Evolutionary conservation across 805 yeast genomes (phyloP), one percentile per base, ranked within the genome.

Genomic region (Kazachstania kunashirensis): DNA sequence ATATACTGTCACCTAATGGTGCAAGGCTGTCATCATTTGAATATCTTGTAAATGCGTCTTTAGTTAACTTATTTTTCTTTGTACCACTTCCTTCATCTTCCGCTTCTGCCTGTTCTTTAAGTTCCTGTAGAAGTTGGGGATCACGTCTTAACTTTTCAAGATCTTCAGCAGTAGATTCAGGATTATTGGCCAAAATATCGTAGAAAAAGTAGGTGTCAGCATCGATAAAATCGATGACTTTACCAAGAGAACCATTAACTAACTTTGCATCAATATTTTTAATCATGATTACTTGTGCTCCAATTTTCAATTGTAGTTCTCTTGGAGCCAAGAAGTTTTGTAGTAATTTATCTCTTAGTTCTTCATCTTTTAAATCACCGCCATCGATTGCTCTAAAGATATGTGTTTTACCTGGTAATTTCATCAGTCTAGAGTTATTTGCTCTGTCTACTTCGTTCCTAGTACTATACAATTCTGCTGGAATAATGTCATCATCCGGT

Each of bases 261-360:
- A 83, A 62, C 0, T 75, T 68, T 20, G 73, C 79, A 51, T 80
- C 89, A 39, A 77, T 67, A 50, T 83, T 83, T 52, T 82, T 82
- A 32, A 82, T 68, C 67, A 82, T 74, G 89, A 83, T 82, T 1
- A 83, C 94, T 57, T 82, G 92, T 0, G 89, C 84, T 31, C 80
- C 80, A 38, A 69, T 69, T 49, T 81, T 83, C 48, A 83, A 59
- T 6, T 63, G 63, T 11, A 83, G 52, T 25, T 58, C 60, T 25
- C 66, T 62, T 2, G 84, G 83, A 2, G 86, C 82, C 48, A 82
- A 56, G 44, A 80, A 77, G 46, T 75, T 73, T 16, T 67, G 63
- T 10, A 79, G 55, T 17, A 78, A 49, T 35, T 59, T 64, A 33
- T 65, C 65, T 31, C 71, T 62, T 17, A 63, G 58, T 2, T 60